Evolutionary conservation across 345 rosid genomes (phyloP).

Genomic region (Microcos paniculata): DNA sequence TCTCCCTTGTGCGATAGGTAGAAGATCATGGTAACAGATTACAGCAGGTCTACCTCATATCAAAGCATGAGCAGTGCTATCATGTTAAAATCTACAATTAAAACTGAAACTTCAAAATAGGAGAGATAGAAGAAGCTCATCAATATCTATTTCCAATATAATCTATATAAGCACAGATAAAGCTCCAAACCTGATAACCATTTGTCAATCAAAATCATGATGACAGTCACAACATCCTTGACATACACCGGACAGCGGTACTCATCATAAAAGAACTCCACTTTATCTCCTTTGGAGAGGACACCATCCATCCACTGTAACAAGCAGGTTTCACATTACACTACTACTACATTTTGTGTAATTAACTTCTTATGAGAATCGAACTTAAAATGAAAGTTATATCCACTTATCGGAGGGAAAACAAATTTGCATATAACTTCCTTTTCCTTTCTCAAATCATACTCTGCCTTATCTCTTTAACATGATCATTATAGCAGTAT

Average conservation of each 20-base stretch:
- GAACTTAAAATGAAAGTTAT: no score
- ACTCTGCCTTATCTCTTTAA: no score
- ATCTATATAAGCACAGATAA: not conserved
- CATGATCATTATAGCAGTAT: not conserved
- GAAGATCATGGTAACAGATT: not conserved
- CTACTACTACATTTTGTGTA: not conserved
- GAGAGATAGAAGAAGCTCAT: not conserved
- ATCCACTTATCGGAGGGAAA: no score
- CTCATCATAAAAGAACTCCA: constrained; percentile 80
- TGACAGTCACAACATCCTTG: constrained; percentile 62
- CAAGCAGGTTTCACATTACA: not conserved
- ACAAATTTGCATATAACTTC: no score
- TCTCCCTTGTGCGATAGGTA: not conserved
- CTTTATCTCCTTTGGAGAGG: constrained; percentile 64
- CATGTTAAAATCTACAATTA: not conserved
- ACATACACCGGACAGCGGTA: constrained; percentile 87
- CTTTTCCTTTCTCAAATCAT: no score
- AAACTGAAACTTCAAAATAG: not conserved
- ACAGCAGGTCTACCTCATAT: not conserved
- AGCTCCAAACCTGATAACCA: constrained; percentile 59
- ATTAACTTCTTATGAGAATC: not conserved
- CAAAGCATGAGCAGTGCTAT: not conserved
- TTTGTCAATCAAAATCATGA: constrained; percentile 40
- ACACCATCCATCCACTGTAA: constrained; percentile 80
- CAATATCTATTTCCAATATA: not conserved